phyloP scores from a whole-genome alignment of 345 rosid species.

The Abelmoschus esculentus region DNA sequence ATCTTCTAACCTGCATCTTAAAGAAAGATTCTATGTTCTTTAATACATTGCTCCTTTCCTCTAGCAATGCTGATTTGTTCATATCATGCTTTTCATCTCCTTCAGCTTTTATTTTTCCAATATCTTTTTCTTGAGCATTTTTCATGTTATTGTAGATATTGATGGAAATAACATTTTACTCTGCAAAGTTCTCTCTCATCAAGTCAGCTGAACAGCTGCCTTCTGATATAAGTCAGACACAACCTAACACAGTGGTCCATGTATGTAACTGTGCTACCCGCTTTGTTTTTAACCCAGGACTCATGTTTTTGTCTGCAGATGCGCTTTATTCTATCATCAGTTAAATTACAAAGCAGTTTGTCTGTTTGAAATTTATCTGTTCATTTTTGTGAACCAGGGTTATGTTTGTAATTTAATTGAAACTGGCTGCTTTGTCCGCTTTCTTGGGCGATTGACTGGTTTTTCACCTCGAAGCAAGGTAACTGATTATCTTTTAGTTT shows the following conservation, averaged over 20 bases:
- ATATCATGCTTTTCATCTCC: background rate
- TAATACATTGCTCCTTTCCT: background rate
- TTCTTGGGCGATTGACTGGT: slow-evolving; percentile 93
- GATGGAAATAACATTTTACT: slow-evolving; percentile 65
- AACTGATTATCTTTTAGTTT: slow-evolving; percentile 5
- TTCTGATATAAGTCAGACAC: slow-evolving; percentile 53
- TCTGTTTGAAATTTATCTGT: background rate
- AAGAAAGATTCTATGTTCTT: slow-evolving; percentile 1
- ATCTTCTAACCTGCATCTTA: background rate
- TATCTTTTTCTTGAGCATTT: slow-evolving; percentile 2
- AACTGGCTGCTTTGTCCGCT: slow-evolving; percentile 92
- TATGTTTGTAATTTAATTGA: slow-evolving; percentile 82
- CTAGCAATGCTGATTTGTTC: background rate
- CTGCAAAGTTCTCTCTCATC: slow-evolving; percentile 77
- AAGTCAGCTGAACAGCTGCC: slow-evolving; percentile 64
- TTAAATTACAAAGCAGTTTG: background rate
- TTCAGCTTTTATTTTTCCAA: background rate
- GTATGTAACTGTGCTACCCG: slow-evolving; percentile 36
- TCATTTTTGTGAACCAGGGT: slow-evolving; percentile 48
- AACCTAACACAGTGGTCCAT: slow-evolving; percentile 52
- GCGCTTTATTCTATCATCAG: background rate
- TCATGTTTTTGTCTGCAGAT: background rate
- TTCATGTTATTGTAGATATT: slow-evolving; percentile 42
- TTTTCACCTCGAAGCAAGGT: slow-evolving; percentile 90
- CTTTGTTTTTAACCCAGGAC: background rate